Evolutionary conservation across 495 filamentous ascomycete species (phyloP), one percentile per base, ranked within the genome.

Genomic region (Acidiella bohemica): DNA sequence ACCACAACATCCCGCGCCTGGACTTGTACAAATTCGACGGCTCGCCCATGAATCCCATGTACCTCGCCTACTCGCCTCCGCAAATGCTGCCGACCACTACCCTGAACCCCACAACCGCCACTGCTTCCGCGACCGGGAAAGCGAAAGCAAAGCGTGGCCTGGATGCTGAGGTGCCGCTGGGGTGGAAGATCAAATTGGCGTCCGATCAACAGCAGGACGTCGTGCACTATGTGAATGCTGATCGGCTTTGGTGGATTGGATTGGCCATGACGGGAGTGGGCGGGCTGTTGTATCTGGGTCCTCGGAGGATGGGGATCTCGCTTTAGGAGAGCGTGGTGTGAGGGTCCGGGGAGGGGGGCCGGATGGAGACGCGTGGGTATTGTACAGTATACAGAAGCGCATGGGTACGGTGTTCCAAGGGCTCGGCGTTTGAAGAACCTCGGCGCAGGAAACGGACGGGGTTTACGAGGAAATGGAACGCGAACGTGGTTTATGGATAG

Each of bases 51-150:
- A 71, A 80, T 35, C 80, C 80, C 4, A 72, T 87, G 72, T 87
- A 77, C 54, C 67, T 84, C 34, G 73, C 68, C 50, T 76, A 72
- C 51, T 67, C 56, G 8, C 76, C 80, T 6, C 81, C 81, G 1
- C 63, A 75, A 53, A 87, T 87, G 79, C 71, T 85, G 6, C 80
- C 81, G 3, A 82, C 80, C 3, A 59, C 62, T 25, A 81, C 75
- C 0, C 57, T 86, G 47, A 79, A 81, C 52, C 43, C 39, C 5
- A 47, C 32, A 5, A 18, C 36, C 30, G 50, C 59, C 12, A 61
- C 56, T 13, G 51, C 60, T 3, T 59, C 58, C 31, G 39, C 59
- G 7, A 62, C 46, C 4, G 40, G 37, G 10, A 63, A 65, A 32
- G 25, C 48, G 48, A 17, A 13, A 5, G 21, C 5, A 8, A 27